Conservation (phyloP, 257 asterid species). For the Mentha longifolia region DNA sequence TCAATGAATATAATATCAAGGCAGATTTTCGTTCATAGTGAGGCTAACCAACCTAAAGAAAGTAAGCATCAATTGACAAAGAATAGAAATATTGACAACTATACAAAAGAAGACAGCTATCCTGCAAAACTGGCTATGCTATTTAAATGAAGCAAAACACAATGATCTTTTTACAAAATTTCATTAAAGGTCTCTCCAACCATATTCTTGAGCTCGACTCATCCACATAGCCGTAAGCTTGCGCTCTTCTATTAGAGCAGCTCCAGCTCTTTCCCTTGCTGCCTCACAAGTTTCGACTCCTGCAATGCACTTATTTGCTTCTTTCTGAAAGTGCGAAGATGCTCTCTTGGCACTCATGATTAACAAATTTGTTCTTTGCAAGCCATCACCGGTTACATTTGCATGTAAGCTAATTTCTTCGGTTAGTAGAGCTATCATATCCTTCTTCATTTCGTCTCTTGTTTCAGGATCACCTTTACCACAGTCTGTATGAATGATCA, state of each 20-base stretch:
- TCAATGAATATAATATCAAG: not conserved
- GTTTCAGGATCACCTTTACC: slow-evolving; percentile 44
- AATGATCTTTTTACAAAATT: slow-evolving; percentile 14
- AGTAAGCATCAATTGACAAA: not conserved
- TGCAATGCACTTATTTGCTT: slow-evolving; percentile 63
- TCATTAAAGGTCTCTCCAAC: slow-evolving; percentile 32
- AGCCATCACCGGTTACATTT: slow-evolving; percentile 39
- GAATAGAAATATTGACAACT: slow-evolving; percentile 33
- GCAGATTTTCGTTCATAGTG: no score
- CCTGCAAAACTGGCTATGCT: slow-evolving; percentile 29
- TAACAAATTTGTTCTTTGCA: slow-evolving; percentile 34
- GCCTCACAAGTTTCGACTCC: slow-evolving; percentile 63
- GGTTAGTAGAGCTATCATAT: slow-evolving; percentile 33
- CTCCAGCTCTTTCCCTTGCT: slow-evolving; percentile 62
- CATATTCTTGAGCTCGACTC: slow-evolving; percentile 41
- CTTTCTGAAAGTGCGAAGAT: slow-evolving; percentile 54
- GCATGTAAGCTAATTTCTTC: slow-evolving; percentile 41
- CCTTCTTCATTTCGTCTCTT: slow-evolving; percentile 39
- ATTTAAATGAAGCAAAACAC: not conserved
- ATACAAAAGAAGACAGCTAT: slow-evolving; percentile 25
- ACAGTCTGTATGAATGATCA: slow-evolving; percentile 33
- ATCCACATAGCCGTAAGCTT: slow-evolving; percentile 43
- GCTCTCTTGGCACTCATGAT: slow-evolving; percentile 43
- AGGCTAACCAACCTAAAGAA: no score
- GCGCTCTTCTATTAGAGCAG: slow-evolving; percentile 36